These are phyloP conservation scores for Pyrenophora graminea DNA, from an alignment of 2,329 filamentous ascomycete genomes.

Conservation along the genomic window DNA sequence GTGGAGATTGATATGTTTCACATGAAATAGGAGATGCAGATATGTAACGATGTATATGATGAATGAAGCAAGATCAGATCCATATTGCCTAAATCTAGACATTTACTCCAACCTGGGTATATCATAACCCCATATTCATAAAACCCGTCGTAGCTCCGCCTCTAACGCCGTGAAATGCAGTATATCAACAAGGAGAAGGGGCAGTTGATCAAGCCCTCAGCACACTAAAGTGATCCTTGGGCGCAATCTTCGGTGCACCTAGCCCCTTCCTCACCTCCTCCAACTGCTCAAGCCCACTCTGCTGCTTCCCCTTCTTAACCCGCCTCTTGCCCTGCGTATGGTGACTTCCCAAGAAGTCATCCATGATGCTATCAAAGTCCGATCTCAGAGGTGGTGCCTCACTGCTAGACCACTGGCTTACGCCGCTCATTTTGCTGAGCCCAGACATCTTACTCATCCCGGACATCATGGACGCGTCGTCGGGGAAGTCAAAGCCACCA, in stretches of 20 bases:
- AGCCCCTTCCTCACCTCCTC: slow-evolving; percentile 84
- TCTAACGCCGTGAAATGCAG: too few relatives aligned
- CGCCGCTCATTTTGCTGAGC: slow-evolving; percentile 45
- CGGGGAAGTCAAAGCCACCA: slow-evolving; percentile 39
- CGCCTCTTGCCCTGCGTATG: slow-evolving; percentile 69
- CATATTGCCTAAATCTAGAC: too few relatives aligned
- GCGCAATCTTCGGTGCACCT: slow-evolving; percentile 67
- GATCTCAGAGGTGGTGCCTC: slow-evolving; percentile 62
- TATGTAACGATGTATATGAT: slow-evolving; percentile 1
- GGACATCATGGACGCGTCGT: slow-evolving; percentile 53
- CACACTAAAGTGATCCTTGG: slow-evolving; percentile 14
- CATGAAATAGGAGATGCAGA: background rate
- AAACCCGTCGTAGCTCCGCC: too few relatives aligned
- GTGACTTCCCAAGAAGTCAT: slow-evolving; percentile 83
- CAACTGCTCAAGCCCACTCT: slow-evolving; percentile 82
- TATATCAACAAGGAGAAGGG: too few relatives aligned
- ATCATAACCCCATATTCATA: too few relatives aligned
- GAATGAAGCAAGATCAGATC: background rate
- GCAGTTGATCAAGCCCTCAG: slow-evolving; percentile 2
- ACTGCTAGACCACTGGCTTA: slow-evolving; percentile 43
- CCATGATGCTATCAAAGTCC: slow-evolving; percentile 89
- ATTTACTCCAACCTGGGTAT: too few relatives aligned
- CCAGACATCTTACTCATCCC: slow-evolving; percentile 59
- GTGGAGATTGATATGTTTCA: too few relatives aligned
- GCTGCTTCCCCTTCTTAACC: slow-evolving; percentile 79